phyloP scores from a whole-genome alignment of 2,329 filamentous ascomycete genomes.

The Colletotrichum costaricense region DNA sequence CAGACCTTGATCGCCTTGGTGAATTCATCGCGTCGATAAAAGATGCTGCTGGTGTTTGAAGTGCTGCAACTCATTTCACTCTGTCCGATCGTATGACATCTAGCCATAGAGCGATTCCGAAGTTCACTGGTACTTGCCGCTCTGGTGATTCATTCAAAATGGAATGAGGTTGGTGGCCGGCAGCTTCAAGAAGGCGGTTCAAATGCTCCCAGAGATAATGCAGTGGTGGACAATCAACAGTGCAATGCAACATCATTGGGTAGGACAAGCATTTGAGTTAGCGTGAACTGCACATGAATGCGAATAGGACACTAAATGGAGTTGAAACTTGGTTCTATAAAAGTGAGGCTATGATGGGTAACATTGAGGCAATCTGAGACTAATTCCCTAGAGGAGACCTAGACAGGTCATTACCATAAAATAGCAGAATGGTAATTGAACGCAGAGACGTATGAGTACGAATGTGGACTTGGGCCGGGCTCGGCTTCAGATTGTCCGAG shows the following conservation, averaged over 20 bases:
- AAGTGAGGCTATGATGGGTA: constrained; percentile 46
- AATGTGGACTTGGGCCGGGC: constrained; percentile 26
- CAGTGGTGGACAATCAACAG: background rate
- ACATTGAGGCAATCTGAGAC: too few species aligned
- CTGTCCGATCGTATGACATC: too few species aligned
- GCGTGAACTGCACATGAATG: constrained; percentile 38
- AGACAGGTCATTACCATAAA: background rate
- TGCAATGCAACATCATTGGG: background rate
- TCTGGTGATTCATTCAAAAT: too few species aligned
- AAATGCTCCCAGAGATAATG: background rate
- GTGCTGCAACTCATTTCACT: constrained; percentile 55
- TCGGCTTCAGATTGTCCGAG: constrained; percentile 43
- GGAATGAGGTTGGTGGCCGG: too few species aligned
- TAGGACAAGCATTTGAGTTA: background rate
- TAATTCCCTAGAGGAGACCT: too few species aligned
- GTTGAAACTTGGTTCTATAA: constrained; percentile 50
- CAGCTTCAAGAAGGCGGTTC: too few species aligned
- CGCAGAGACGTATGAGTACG: background rate
- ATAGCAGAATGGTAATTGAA: background rate
- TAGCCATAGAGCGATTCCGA: too few species aligned
- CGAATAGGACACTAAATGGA: constrained; percentile 50
- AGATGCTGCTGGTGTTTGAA: constrained; percentile 53
- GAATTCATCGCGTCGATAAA: constrained; percentile 63
- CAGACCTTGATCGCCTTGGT: constrained; percentile 57
- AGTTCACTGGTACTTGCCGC: too few species aligned